Percentiles rank a stretch among this genome's conserved stretches.
phyloP scores from a whole-genome alignment of 805 yeast species.

The Schizosaccharomyces japonicus region DNA sequence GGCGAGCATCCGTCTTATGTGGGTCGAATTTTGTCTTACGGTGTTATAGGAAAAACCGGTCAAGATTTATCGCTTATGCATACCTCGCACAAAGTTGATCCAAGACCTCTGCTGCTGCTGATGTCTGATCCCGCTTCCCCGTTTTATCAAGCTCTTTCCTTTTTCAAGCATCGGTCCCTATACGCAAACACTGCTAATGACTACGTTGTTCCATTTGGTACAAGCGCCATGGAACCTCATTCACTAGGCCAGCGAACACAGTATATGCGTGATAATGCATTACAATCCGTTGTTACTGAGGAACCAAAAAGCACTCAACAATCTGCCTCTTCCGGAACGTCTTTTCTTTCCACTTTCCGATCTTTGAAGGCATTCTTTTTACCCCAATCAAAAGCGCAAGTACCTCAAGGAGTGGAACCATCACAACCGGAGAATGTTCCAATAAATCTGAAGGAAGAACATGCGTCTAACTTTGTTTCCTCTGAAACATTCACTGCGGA shows the following conservation, averaged over 20 bases:
- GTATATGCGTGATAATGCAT: too few species aligned
- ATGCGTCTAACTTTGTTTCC: too few species aligned
- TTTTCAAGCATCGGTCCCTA: slow-evolving; percentile 46
- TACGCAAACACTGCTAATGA: slow-evolving; percentile 83
- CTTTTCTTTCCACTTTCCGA: too few species aligned
- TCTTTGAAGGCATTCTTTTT: too few species aligned
- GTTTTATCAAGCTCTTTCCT: slow-evolving; percentile 35
- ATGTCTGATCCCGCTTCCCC: slow-evolving; percentile 42
- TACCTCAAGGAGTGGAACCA: too few species aligned
- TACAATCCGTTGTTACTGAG: too few species aligned
- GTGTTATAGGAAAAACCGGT: slow-evolving; percentile 81
- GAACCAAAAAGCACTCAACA: too few species aligned
- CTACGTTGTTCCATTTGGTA: slow-evolving; percentile 85
- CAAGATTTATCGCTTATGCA: slow-evolving; percentile 55
- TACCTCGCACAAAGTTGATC: slow-evolving; percentile 13
- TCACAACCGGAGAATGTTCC: too few species aligned
- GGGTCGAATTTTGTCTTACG: slow-evolving; percentile 61
- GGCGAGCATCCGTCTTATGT: slow-evolving; percentile 74
- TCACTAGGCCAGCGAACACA: slow-evolving; percentile 14
- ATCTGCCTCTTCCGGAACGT: too few species aligned
- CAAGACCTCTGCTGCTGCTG: slow-evolving; percentile 45
- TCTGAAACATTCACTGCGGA: too few species aligned
- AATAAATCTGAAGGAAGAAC: too few species aligned
- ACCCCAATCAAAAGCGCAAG: too few species aligned
- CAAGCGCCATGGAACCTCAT: slow-evolving; percentile 22